A percentile compares a stretch with the other conserved stretches of the same genome.
These are phyloP conservation scores for Boletus bicolor DNA, from an alignment of 768 basidiomycete genomes.

Conservation along the genomic window DNA sequence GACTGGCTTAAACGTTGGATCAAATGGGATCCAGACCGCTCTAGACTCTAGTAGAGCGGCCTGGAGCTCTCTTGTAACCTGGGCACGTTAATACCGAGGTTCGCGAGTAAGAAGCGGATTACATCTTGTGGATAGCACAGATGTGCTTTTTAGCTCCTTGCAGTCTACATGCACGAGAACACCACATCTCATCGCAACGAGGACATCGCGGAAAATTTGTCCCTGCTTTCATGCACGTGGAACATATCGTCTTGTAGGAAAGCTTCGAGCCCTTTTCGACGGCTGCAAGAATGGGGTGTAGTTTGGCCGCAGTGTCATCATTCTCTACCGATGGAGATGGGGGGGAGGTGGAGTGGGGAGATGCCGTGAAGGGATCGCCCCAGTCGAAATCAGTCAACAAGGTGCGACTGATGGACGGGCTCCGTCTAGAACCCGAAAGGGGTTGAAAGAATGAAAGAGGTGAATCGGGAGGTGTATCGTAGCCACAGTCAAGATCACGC, in stretches of 20 bases:
- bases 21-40: too few species aligned
- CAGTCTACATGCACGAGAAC: constrained; percentile 59
- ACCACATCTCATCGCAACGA: constrained; percentile 59
- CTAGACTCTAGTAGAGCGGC: too few species aligned
- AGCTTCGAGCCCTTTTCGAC: constrained; percentile 54
- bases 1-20: too few species aligned
- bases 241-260: constrained; percentile 42
- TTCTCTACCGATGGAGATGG: constrained; percentile 22
- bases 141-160: constrained; percentile 50
- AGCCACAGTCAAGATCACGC: constrained; percentile 8
- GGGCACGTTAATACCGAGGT: background rate
- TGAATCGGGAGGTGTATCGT: constrained; percentile 30
- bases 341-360: constrained; percentile 9
- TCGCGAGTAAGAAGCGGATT: background rate
- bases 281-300: constrained; percentile 47
- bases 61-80: background rate
- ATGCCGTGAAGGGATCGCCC: constrained; percentile 5
- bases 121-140: constrained; percentile 31
- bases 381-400: constrained; percentile 27
- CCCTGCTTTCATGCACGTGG: constrained; percentile 52
- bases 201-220: constrained; percentile 60
- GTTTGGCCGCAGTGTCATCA: background rate
- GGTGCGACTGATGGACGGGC: constrained; percentile 45
- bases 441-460: constrained; percentile 23
- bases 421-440: constrained; percentile 16